Percentiles rank a stretch among this genome's conserved stretches.
These are phyloP conservation scores for Themeda triandra DNA, from an alignment of 176 grass and related monocot species.

Conservation along the genomic window DNA sequence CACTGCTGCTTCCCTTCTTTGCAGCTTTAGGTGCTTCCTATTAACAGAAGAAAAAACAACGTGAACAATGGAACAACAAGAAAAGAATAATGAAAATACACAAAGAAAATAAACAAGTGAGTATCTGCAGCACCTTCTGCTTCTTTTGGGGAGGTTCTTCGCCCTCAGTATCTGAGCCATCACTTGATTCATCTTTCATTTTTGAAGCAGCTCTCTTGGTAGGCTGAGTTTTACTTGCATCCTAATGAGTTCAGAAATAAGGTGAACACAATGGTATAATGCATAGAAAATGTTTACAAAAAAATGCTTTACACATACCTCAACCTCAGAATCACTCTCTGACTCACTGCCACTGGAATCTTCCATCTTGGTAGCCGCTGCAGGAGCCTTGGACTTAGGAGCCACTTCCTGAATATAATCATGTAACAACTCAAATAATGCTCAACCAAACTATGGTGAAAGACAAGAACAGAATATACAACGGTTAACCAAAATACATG, in stretches of 20 bases:
- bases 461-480: not conserved
- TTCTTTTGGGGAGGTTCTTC: conserved; percentile 71
- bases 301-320: not conserved
- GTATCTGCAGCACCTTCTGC: conserved; percentile 35
- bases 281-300: not conserved
- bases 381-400: conserved; percentile 5
- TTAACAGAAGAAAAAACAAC: not conserved
- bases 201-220: conserved; percentile 25
- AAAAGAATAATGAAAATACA: not conserved
- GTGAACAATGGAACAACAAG: not conserved
- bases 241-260: conserved; percentile 24
- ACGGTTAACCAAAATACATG: not conserved
- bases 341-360: conserved; percentile 33
- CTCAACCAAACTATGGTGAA: not conserved
- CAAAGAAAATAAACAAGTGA: not conserved
- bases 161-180: conserved; percentile 47
- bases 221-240: conserved; percentile 3
- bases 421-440: not conserved
- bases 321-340: conserved; percentile 42
- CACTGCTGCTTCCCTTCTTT: conserved; percentile 51
- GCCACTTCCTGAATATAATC: not conserved
- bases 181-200: conserved; percentile 45
- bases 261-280: not conserved
- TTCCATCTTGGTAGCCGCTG: not conserved
- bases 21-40: conserved; percentile 18